A percentile compares a stretch with the other conserved stretches of the same genome.
These are phyloP conservation scores for Kluyveromyces lactis DNA, from an alignment of 805 yeast species.

Conservation along the genomic window DNA sequence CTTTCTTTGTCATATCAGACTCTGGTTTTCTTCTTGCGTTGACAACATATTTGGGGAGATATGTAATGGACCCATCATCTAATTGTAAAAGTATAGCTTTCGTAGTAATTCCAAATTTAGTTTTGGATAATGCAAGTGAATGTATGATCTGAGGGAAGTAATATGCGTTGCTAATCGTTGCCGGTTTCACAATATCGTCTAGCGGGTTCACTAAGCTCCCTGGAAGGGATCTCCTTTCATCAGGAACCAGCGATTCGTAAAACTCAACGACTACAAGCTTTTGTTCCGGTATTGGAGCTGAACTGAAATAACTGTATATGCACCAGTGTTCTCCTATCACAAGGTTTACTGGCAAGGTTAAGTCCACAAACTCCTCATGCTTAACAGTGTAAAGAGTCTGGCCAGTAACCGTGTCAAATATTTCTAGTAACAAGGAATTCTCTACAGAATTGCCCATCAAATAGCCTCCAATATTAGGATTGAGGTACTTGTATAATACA, in stretches of 20 bases:
- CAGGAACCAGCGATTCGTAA: slow-evolving; percentile 56
- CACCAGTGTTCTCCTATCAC: slow-evolving; percentile 81
- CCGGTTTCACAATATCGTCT: slow-evolving; percentile 34
- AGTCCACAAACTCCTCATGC: slow-evolving; percentile 36
- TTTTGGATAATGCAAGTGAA: slow-evolving; percentile 43
- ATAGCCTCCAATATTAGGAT: slow-evolving; percentile 57
- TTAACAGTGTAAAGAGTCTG: slow-evolving; percentile 39
- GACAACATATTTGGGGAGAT: slow-evolving; percentile 61
- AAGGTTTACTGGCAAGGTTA: slow-evolving; percentile 39
- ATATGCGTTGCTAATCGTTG: slow-evolving; percentile 47
- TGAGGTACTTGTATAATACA: slow-evolving; percentile 74
- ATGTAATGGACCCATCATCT: slow-evolving; percentile 51
- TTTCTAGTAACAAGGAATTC: slow-evolving; percentile 35
- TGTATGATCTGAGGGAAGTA: slow-evolving; percentile 52
- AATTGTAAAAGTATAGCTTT: slow-evolving; percentile 57
- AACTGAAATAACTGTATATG: slow-evolving; percentile 54
- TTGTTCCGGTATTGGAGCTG: slow-evolving; percentile 41
- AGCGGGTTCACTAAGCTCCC: slow-evolving; percentile 28
- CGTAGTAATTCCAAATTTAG: slow-evolving; percentile 59
- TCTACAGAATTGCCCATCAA: slow-evolving; percentile 33
- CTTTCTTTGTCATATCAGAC: slow-evolving; percentile 41
- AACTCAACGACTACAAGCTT: slow-evolving; percentile 68
- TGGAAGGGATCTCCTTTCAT: slow-evolving; percentile 32
- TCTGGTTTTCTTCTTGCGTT: slow-evolving; percentile 64
- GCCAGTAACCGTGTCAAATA: slow-evolving; percentile 69